phyloP scores from a whole-genome alignment of 2,329 filamentous ascomycete species.

The Fusarium multiceps region DNA sequence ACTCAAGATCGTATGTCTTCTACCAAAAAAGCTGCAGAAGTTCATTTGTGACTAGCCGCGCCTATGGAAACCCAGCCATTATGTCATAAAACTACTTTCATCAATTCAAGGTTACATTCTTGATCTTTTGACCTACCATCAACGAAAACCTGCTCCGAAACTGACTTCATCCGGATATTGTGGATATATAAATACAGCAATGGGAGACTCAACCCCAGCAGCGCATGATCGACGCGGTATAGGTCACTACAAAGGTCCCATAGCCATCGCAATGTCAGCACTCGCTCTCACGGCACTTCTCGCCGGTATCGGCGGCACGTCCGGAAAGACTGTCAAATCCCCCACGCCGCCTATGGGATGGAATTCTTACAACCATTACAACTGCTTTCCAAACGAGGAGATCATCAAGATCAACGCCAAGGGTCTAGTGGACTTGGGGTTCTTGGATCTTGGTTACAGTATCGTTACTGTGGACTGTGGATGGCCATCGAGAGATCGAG shows the following conservation, averaged over 20 bases:
- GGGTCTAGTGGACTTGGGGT: constrained; percentile 63
- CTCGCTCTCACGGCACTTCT: constrained; percentile 14
- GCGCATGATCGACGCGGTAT: not conserved
- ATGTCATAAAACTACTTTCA: not conserved
- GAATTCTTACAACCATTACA: constrained; percentile 67
- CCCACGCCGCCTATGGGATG: constrained; percentile 62
- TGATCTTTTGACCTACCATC: not conserved
- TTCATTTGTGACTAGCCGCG: not conserved
- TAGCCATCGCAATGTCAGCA: constrained; percentile 8
- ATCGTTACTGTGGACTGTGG: constrained; percentile 70
- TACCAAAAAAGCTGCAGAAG: not conserved
- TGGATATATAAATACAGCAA: not conserved
- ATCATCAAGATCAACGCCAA: constrained; percentile 58
- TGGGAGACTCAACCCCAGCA: not conserved
- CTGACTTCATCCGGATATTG: not conserved
- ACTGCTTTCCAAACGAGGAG: constrained; percentile 29
- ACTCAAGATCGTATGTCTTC: not conserved
- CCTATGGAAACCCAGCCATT: not conserved
- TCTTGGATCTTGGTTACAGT: constrained; percentile 64
- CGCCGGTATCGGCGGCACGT: not conserved
- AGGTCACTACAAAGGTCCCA: not conserved
- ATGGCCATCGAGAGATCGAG: constrained; percentile 58
- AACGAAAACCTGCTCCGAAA: not conserved
- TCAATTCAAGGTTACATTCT: not conserved
- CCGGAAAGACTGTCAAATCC: constrained; percentile 36